phyloP scores from a whole-genome alignment of 2,329 filamentous ascomycete genomes.

The Claviceps sp. region DNA sequence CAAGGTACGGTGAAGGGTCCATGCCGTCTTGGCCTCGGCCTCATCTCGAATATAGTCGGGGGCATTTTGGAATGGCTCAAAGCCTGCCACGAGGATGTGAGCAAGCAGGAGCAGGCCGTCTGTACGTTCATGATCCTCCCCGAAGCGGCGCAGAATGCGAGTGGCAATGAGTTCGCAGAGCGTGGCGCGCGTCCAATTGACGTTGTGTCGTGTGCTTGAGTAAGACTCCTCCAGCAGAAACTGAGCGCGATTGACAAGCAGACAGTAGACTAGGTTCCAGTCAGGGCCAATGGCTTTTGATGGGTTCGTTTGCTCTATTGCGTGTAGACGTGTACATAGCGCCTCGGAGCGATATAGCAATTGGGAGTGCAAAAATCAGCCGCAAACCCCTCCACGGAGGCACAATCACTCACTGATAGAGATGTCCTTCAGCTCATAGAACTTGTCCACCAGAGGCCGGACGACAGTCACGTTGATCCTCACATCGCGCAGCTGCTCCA shows the following conservation, averaged over 20 bases:
- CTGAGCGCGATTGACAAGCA: constrained; percentile 69
- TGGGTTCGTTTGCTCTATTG: not conserved
- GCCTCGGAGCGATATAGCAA: not conserved
- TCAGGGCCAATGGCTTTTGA: not conserved
- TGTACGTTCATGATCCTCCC: constrained; percentile 61
- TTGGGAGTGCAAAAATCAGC: not conserved
- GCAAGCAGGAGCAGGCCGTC: constrained; percentile 60
- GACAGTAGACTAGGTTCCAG: constrained; percentile 53
- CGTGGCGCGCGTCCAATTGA: constrained; percentile 63
- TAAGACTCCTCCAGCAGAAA: constrained; percentile 68
- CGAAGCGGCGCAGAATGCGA: constrained; percentile 63
- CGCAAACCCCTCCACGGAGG: not conserved
- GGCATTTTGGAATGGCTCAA: constrained; percentile 76
- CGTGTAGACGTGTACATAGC: not conserved
- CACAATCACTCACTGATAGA: constrained; percentile 46
- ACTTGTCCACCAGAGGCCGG: constrained; percentile 68
- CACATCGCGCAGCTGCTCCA: constrained; percentile 67
- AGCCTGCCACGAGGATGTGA: constrained; percentile 70
- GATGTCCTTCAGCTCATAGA: constrained; percentile 67
- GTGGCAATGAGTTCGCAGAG: constrained; percentile 72
- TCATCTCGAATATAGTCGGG: constrained; percentile 51
- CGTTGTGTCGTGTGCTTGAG: constrained; percentile 65
- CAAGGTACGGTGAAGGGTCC: constrained; percentile 44
- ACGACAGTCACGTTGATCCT: constrained; percentile 72
- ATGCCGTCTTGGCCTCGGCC: constrained; percentile 35